Base-by-base conservation (phyloP, 1,139 yeast genomes). In the Blastobotrys aristatus region DNA sequence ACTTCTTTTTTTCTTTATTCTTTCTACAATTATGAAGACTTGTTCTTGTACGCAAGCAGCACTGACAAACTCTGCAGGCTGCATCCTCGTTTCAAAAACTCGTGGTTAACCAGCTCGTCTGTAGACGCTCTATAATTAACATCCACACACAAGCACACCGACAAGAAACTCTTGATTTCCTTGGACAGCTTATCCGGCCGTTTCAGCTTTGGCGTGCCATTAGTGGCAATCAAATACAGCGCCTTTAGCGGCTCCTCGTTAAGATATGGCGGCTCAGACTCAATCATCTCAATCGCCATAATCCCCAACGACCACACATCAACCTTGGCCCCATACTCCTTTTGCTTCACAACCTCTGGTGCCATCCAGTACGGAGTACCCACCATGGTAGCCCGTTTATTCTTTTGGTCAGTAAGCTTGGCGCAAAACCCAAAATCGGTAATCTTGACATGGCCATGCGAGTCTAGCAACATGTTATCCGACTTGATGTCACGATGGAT, bases 281-380 rank as follows among this genome's bases (percentile, higher is more conserved):
- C 98, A 55, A 92, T 84, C 97, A 92, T 90, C 69, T 92, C 98
- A 59, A 92, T 92, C 1, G 96, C 86, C 97, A 92, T 94, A 57
- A 92, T 92, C 55, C 98, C 98, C 53, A 92, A 72, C 2, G 96
- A 88, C 98, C 98, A 92, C 34, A 94, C 94, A 67, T 92, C 98
- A 20, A 92, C 97, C 66, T 92, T 92, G 57, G 87, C 96, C 59
- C 90, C 98, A 61, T 92, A 92, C 61, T 89, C 96, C 67, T 89
- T 88, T 61, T 90, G 97, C 67, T 89, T 87, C 46, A 92, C 97
- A 43, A 92, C 97, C 69, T 92, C 98, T 2, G 98, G 98, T 0
- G 98, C 98, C 98, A 92, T 92, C 98, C 98, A 92, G 66, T 92
- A 92, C 11, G 98, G 98, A 0, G 98, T 92, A 34, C 98, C 98